Conservation (phyloP, 2,329 filamentous ascomycete genomes). For the Aspergillus thermomutatus region DNA sequence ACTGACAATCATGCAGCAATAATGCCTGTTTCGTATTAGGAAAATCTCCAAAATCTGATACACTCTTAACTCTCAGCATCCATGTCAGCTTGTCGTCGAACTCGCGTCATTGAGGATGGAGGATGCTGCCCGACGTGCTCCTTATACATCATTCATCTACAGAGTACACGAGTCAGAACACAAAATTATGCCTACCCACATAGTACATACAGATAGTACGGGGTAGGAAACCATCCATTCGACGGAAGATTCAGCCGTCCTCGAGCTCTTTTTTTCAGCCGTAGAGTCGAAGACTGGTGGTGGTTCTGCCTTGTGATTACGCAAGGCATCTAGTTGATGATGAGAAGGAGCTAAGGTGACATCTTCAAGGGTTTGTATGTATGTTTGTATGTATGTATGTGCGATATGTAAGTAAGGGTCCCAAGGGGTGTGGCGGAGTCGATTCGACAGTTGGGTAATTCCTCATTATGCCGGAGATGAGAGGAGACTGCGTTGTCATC, state of each 20-base stretch:
- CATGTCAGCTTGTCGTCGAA: neutral
- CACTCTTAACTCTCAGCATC: neutral
- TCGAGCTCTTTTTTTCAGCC: neutral
- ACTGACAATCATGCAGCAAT: neutral
- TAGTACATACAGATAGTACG: neutral
- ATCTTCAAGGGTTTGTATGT: neutral
- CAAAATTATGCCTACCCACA: neutral
- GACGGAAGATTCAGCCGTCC: conserved; percentile 6
- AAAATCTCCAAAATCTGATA: no score
- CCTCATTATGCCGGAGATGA: neutral
- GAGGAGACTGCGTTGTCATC: neutral
- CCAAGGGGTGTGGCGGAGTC: neutral
- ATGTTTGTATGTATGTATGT: neutral
- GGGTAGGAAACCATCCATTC: conserved; percentile 1
- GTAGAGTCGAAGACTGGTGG: neutral
- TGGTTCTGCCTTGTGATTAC: neutral
- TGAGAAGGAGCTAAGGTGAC: neutral
- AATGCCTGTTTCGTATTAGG: neutral
- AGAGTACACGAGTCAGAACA: neutral
- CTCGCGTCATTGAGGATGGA: neutral
- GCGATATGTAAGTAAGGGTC: neutral
- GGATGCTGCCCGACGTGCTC: neutral
- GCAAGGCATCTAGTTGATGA: neutral
- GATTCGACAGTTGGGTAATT: neutral
- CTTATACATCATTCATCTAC: neutral